Evolutionary conservation across 495 filamentous ascomycete species (phyloP), one percentile per base, ranked within the genome.

Genomic region (Elaphomyces granulatus): DNA sequence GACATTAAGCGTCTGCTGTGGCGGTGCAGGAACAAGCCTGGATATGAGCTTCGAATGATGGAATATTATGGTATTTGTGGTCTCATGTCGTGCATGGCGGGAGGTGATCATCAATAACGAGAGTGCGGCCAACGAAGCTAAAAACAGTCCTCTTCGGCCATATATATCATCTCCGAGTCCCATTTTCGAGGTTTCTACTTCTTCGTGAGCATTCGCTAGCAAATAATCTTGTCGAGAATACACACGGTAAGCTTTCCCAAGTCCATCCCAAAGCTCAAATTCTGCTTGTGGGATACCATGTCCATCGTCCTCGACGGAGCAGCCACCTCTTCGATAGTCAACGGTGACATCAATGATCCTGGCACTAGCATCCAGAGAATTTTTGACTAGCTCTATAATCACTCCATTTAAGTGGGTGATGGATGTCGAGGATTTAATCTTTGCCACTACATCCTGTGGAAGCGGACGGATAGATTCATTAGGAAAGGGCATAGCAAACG

Each of bases 251-350:
- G 78, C 64, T 46, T 75, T 80, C 34, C 80, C 83, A 21, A 94
- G 61, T 2, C 80, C 81, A 7, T 90, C 82, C 32, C 59, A 57
- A n/a, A 71, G 64, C 8, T 53, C 48, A 45, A 94, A 94, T 43
- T 88, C 83, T 9, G 50, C 43, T 2, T 83, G 80, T 9, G 59
- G 55, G 38, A 98, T 92, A 0, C 90, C 90, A 37, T 69, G 35
- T 1, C 90, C 90, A 63, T 96, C 72, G 54, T 98, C 90, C 56
- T 94, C 86, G 12, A 96, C 74, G 0, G 75, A 68, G 56, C 87
- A 94, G 40, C 74, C 73, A 9, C 88, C 88, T 12, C 81, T 77
- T 21, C 55, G 50, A 44, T 83, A 83, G 56, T 96, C 82, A 12
- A 93, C 68, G 12, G 66, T 72, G 45, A 93, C 63, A 20, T 71